Conservation (phyloP, 495 filamentous ascomycete genomes). For the Aspergillus cavernicola region DNA sequence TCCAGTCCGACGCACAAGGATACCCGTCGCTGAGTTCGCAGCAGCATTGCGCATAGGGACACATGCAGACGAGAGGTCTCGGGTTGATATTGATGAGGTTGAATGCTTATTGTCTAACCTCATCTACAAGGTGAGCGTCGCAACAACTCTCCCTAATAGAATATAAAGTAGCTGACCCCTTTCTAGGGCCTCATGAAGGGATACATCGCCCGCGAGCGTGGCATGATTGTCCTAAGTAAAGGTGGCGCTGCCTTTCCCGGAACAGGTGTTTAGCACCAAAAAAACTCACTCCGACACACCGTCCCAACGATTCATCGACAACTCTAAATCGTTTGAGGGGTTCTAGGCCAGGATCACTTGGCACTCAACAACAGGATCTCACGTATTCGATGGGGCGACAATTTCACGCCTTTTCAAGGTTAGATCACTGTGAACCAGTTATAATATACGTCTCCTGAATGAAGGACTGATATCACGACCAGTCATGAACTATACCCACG, state of each 20-base stretch:
- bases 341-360: not conserved
- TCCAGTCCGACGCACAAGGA: conserved; percentile 64
- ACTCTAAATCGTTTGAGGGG: not conserved
- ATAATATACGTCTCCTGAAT: not conserved
- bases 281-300: not conserved
- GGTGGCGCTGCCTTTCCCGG: conserved; percentile 82
- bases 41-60: conserved; percentile 55
- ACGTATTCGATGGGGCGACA: no score
- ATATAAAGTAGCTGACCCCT: not conserved
- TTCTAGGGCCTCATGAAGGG: conserved; percentile 88
- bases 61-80: conserved; percentile 53
- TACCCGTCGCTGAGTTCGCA: conserved; percentile 77
- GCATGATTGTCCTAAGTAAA: conserved; percentile 87
- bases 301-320: not conserved
- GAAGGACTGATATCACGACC: not conserved
- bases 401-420: no score
- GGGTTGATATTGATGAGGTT: conserved; percentile 84
- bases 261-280: conserved; percentile 68
- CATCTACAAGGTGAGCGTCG: conserved; percentile 83
- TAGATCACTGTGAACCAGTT: no score
- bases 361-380: not conserved
- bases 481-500: not conserved
- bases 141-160: not conserved
- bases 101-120: conserved; percentile 92
- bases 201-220: conserved; percentile 87